phyloP scores from a whole-genome alignment of 1,284 basidiomycete species.

The Ceratobasidium theobromae region DNA sequence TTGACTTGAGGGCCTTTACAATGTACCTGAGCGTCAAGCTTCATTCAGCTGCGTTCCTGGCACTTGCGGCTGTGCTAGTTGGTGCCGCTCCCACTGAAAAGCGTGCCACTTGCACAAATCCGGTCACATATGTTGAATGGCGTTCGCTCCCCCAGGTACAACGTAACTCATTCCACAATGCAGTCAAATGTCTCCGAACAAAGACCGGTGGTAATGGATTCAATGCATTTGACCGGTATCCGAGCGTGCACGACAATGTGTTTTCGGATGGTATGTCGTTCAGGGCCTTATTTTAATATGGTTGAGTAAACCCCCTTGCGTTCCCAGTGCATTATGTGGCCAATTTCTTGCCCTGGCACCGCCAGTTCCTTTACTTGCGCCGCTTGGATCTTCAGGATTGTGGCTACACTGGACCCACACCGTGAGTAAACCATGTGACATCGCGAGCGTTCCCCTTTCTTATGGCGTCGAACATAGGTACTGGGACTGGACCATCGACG shows the following conservation, averaged over 20 bases:
- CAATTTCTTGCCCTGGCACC: slow-evolving; percentile 26
- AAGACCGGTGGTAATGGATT: neutral
- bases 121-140: slow-evolving; percentile 20
- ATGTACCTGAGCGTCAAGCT: slow-evolving; percentile 7
- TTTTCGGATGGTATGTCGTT: slow-evolving; percentile 4
- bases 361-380: slow-evolving; percentile 19
- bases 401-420: slow-evolving; percentile 22
- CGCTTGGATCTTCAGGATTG: slow-evolving; percentile 24
- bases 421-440: neutral
- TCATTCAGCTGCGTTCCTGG: slow-evolving; percentile 2
- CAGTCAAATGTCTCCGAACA: slow-evolving; percentile 24
- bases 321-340: slow-evolving; percentile 14
- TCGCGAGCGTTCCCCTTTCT: neutral
- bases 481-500: slow-evolving; percentile 32
- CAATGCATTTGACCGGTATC: slow-evolving; percentile 3
- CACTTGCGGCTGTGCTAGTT: neutral
- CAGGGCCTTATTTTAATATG: neutral
- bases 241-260: slow-evolving; percentile 20
- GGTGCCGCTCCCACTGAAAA: slow-evolving; percentile 1
- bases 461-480: neutral
- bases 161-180: slow-evolving; percentile 19
- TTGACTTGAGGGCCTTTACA: neutral
- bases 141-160: slow-evolving; percentile 20
- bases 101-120: slow-evolving; percentile 8
- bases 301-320: neutral